Evolutionary conservation across 768 basidiomycete species (phyloP).

Genomic region (Amanita muscaria): DNA sequence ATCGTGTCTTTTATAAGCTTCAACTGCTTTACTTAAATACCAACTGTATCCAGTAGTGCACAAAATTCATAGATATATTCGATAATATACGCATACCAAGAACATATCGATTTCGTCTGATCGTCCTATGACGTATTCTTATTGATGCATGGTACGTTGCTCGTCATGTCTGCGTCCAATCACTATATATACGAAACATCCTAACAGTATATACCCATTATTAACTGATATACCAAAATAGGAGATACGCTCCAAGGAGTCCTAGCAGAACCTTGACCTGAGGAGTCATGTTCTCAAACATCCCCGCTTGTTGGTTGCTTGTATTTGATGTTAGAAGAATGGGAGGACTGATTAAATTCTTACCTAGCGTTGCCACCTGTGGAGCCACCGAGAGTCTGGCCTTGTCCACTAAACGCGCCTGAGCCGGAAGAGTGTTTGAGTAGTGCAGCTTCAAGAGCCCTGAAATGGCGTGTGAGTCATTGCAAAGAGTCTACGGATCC

Average conservation of each 20-base stretch:
- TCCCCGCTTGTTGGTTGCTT: neutral
- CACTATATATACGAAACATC: too few relatives aligned
- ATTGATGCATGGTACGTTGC: too few relatives aligned
- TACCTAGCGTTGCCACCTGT: constrained; percentile 24
- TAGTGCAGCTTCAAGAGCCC: constrained; percentile 54
- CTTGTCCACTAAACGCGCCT: constrained; percentile 58
- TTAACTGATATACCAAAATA: constrained; percentile 45
- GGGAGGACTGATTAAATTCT: too few relatives aligned
- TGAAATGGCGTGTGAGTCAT: constrained; percentile 18
- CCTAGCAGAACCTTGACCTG: constrained; percentile 59
- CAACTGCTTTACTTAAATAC: too few relatives aligned
- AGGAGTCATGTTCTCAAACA: constrained; percentile 41
- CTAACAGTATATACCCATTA: too few relatives aligned
- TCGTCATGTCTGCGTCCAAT: too few relatives aligned
- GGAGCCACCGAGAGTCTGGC: constrained; percentile 60
- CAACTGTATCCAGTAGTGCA: too few relatives aligned
- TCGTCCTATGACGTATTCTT: too few relatives aligned
- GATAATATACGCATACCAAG: too few relatives aligned
- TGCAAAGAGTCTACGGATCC: neutral
- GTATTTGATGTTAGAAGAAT: too few relatives aligned
- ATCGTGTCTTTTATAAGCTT: too few relatives aligned
- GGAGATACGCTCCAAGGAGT: constrained; percentile 52
- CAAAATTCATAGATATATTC: neutral
- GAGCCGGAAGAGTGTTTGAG: constrained; percentile 38
- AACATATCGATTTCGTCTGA: too few relatives aligned